Conservation (phyloP, 331 rosid species). For the Quercus lobata region DNA sequence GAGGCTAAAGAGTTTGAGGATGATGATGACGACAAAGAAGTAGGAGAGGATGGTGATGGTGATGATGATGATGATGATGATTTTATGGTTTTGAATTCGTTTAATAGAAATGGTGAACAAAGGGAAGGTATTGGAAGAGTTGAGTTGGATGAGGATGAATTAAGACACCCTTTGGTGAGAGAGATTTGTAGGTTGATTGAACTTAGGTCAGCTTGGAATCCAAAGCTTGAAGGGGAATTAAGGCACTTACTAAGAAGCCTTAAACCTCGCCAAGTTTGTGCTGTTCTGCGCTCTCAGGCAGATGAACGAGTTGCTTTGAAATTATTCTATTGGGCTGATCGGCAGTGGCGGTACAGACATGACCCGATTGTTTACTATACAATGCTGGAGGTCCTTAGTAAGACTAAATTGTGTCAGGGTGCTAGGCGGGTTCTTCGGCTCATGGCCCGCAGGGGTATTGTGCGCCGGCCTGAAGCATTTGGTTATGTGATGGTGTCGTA, state of each 20-base stretch:
- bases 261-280: conserved; percentile 76
- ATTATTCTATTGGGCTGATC: conserved; percentile 85
- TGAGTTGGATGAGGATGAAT: conserved; percentile 54
- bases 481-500: conserved; percentile 75
- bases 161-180: conserved; percentile 71
- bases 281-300: conserved; percentile 60
- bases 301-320: conserved; percentile 80
- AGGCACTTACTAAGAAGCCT: conserved; percentile 72
- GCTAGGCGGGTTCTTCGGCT: conserved; percentile 71
- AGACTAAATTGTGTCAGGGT: conserved; percentile 87
- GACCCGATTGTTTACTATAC: conserved; percentile 51
- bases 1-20: conserved; percentile 22
- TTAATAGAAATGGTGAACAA: conserved; percentile 11
- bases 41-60: conserved; percentile 15
- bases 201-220: conserved; percentile 70
- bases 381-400: conserved; percentile 75
- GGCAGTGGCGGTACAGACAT: conserved; percentile 80
- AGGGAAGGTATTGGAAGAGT: conserved; percentile 32
- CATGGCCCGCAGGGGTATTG: conserved; percentile 62
- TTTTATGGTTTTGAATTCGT: conserved; percentile 33
- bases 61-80: conserved; percentile 31
- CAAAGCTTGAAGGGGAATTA: conserved; percentile 58
- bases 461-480: conserved; percentile 58
- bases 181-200: conserved; percentile 62
- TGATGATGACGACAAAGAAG: conserved; percentile 35